These are phyloP conservation scores for Penicillium herquei DNA, from an alignment of 495 filamentous ascomycete species.

Conservation along the genomic window DNA sequence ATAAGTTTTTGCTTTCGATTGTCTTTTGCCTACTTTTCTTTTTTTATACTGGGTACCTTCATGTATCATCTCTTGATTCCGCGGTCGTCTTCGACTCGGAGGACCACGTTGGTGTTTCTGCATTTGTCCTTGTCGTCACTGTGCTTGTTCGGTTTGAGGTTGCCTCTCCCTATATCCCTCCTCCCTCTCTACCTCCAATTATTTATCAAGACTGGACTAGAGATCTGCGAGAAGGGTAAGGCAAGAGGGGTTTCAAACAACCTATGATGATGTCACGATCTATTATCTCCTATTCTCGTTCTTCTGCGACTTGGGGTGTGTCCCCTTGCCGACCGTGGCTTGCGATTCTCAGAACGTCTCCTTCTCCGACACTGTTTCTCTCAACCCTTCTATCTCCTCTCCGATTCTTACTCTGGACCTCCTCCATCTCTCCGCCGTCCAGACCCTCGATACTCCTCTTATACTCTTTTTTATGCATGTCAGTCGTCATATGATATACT, in stretches of 20 bases:
- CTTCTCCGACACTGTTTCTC: neutral
- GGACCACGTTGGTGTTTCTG: neutral
- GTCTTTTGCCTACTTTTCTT: conserved; percentile 12
- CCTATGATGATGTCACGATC: conserved; percentile 32
- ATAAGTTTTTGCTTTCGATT: conserved; percentile 16
- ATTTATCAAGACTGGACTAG: conserved; percentile 4
- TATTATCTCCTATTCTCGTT: conserved; percentile 27
- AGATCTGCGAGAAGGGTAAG: neutral
- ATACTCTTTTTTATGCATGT: neutral
- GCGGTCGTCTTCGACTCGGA: neutral
- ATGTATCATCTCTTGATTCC: conserved; percentile 20
- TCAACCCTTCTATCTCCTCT: conserved; percentile 2
- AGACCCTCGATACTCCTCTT: neutral
- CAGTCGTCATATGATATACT: no score
- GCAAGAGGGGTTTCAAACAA: neutral
- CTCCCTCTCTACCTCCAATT: neutral
- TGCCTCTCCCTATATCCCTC: neutral
- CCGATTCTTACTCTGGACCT: neutral
- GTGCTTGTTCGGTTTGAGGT: conserved; percentile 3
- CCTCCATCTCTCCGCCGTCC: neutral
- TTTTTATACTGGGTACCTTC: conserved; percentile 1
- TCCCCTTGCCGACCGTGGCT: conserved; percentile 18
- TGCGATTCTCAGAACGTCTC: conserved; percentile 24
- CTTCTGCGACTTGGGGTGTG: conserved; percentile 5
- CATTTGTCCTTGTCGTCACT: conserved; percentile 1